Conservation (phyloP, 2,329 filamentous ascomycete genomes). For the Alternaria sp. region DNA sequence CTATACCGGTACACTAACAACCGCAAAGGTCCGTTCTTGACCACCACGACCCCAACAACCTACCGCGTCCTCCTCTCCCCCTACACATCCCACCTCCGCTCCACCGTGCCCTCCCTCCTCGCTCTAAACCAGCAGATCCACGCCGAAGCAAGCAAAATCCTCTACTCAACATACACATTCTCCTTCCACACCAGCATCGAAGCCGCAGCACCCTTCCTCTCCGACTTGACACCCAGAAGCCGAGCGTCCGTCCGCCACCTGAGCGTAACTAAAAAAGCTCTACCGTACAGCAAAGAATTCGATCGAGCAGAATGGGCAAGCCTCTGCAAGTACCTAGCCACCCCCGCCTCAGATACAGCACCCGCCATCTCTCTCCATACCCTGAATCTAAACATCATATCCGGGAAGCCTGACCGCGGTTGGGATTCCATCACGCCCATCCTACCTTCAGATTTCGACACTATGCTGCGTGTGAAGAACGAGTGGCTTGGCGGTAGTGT, state of each 20-base stretch:
- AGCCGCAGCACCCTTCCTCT: constrained; percentile 67
- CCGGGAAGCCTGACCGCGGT: constrained; percentile 59
- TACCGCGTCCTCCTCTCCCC: constrained; percentile 61
- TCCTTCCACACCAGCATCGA: constrained; percentile 68
- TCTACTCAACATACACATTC: constrained; percentile 66
- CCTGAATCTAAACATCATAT: constrained; percentile 62
- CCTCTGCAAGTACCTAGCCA: constrained; percentile 57
- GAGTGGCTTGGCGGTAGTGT: constrained; percentile 33
- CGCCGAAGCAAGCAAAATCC: constrained; percentile 63
- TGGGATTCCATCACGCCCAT: constrained; percentile 59
- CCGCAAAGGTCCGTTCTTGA: constrained; percentile 52
- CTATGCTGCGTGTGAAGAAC: constrained; percentile 38
- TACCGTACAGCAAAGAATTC: constrained; percentile 63
- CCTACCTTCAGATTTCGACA: constrained; percentile 30
- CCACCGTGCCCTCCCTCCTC: constrained; percentile 44
- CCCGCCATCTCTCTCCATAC: constrained; percentile 24
- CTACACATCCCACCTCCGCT: constrained; percentile 58
- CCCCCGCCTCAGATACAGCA: not conserved
- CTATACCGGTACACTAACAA: constrained; percentile 24
- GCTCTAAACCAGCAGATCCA: constrained; percentile 54
- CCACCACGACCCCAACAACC: constrained; percentile 61
- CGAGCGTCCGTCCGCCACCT: constrained; percentile 61
- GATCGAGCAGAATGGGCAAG: constrained; percentile 64
- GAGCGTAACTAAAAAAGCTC: constrained; percentile 64
- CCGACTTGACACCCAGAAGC: constrained; percentile 62